Evolutionary conservation across 306 rosid genomes (phyloP).

Genomic region (Lathyrus tuberosus): DNA sequence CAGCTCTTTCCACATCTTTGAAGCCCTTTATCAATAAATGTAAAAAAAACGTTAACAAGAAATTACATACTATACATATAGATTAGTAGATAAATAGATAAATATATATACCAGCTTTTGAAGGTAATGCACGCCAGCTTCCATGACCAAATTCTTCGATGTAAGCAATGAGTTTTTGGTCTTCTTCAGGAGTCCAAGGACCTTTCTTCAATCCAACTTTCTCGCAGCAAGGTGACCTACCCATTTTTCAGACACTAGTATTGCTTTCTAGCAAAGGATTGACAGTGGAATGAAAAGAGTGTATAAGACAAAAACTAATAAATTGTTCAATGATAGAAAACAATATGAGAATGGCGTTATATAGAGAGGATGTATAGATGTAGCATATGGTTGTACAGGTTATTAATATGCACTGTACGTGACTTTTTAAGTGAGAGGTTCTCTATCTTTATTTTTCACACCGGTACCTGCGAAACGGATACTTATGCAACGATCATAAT

Average conservation of each 20-base stretch:
- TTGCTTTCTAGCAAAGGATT: too few relatives aligned
- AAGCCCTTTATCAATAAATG: not conserved
- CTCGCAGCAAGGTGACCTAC: conserved; percentile 57
- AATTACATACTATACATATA: too few relatives aligned
- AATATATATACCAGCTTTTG: conserved; percentile 52
- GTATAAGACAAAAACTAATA: not conserved
- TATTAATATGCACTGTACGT: not conserved
- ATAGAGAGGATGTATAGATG: conserved; percentile 6
- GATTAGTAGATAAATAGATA: not conserved
- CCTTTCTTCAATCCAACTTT: conserved; percentile 59
- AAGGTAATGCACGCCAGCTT: conserved; percentile 69
- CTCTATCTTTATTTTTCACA: conserved; percentile 16
- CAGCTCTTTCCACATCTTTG: conserved; percentile 65
- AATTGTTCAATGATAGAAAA: conserved; percentile 5
- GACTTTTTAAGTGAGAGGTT: not conserved
- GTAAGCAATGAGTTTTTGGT: conserved; percentile 59
- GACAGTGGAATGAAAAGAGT: not conserved
- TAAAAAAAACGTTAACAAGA: too few relatives aligned
- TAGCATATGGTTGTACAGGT: conserved; percentile 5
- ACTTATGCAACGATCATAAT: not conserved
- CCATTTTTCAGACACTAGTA: conserved; percentile 38
- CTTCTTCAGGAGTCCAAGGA: conserved; percentile 68
- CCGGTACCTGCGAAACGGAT: conserved; percentile 16
- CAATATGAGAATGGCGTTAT: not conserved
- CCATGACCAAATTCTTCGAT: conserved; percentile 65